Evolutionary conservation across 768 basidiomycete genomes (phyloP).

Genomic region (Daedaleopsis nitida): DNA sequence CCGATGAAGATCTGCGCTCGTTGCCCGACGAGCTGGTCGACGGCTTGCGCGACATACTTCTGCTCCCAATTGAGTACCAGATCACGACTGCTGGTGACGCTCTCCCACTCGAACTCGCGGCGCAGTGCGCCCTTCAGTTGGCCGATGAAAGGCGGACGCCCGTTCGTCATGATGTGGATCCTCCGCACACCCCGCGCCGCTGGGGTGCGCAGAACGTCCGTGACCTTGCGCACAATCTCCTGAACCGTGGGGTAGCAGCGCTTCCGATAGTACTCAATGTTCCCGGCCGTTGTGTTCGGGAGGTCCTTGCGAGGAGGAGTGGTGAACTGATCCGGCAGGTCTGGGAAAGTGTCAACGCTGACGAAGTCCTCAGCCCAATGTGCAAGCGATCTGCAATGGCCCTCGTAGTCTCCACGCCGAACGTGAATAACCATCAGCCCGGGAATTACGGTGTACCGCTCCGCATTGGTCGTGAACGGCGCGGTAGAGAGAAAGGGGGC

Average conservation of each 20-base stretch:
- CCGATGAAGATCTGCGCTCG: constrained; percentile 67
- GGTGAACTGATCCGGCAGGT: constrained; percentile 47
- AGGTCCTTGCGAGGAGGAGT: constrained; percentile 8
- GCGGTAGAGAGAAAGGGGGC: constrained; percentile 5
- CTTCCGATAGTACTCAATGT: constrained; percentile 35
- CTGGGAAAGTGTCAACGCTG: constrained; percentile 54
- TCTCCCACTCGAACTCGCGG: constrained; percentile 44
- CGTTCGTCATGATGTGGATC: constrained; percentile 71
- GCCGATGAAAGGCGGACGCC: constrained; percentile 46
- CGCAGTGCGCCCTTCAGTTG: constrained; percentile 45
- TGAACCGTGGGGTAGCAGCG: constrained; percentile 57
- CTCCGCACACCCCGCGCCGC: constrained; percentile 37
- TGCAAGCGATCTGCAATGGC: constrained; percentile 18
- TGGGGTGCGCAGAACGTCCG: constrained; percentile 23
- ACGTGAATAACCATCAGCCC: constrained; percentile 19
- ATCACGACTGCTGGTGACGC: constrained; percentile 56
- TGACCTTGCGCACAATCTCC: constrained; percentile 49
- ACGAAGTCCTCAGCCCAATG: constrained; percentile 43
- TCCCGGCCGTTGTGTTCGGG: constrained; percentile 21
- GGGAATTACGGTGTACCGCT: constrained; percentile 8
- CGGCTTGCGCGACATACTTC: constrained; percentile 54
- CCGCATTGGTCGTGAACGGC: constrained; percentile 8
- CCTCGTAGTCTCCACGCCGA: constrained; percentile 15
- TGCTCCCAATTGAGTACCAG: constrained; percentile 54
- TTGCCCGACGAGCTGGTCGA: constrained; percentile 69